phyloP scores from a whole-genome alignment of 2,329 filamentous ascomycete genomes.

The Paecilomyces fulvus region DNA sequence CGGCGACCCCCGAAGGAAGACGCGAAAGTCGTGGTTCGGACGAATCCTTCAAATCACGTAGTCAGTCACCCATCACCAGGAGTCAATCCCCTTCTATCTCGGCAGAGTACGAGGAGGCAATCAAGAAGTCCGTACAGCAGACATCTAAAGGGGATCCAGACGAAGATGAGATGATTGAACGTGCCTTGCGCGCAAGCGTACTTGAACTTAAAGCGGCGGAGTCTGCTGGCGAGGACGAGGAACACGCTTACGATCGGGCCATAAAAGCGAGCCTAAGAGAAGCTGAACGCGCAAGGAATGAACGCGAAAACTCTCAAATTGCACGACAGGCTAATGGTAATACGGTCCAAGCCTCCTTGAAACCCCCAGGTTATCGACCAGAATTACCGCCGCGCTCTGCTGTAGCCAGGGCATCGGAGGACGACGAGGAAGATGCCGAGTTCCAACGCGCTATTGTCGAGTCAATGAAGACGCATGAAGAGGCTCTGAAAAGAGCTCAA shows the following conservation, averaged over 20 bases:
- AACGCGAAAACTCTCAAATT: slow-evolving; percentile 2
- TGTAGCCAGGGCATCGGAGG: slow-evolving; percentile 6
- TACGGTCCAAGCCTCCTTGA: background rate
- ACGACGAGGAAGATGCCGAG: slow-evolving; percentile 19
- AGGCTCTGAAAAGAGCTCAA: slow-evolving; percentile 39
- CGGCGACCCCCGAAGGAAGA: slow-evolving; percentile 2
- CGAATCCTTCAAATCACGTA: slow-evolving; percentile 1
- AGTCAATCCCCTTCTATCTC: slow-evolving; percentile 3
- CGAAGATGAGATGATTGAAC: slow-evolving; percentile 64
- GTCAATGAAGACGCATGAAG: slow-evolving; percentile 20
- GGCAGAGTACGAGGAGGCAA: slow-evolving; percentile 62
- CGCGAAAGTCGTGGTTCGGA: slow-evolving; percentile 1
- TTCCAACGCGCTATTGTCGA: slow-evolving; percentile 20
- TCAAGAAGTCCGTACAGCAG: slow-evolving; percentile 58
- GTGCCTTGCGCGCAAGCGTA: slow-evolving; percentile 65
- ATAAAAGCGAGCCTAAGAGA: slow-evolving; percentile 43
- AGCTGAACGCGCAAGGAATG: slow-evolving; percentile 22
- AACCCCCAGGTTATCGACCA: background rate
- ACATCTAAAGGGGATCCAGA: slow-evolving; percentile 61
- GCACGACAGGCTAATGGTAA: background rate
- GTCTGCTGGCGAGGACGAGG: slow-evolving; percentile 30
- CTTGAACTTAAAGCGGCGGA: slow-evolving; percentile 43
- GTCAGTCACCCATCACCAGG: background rate
- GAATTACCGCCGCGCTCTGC: background rate
- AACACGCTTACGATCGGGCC: slow-evolving; percentile 41